Conservation (phyloP, 371 early-diverging fungal genomes). For the Fennellomyces sp. region DNA sequence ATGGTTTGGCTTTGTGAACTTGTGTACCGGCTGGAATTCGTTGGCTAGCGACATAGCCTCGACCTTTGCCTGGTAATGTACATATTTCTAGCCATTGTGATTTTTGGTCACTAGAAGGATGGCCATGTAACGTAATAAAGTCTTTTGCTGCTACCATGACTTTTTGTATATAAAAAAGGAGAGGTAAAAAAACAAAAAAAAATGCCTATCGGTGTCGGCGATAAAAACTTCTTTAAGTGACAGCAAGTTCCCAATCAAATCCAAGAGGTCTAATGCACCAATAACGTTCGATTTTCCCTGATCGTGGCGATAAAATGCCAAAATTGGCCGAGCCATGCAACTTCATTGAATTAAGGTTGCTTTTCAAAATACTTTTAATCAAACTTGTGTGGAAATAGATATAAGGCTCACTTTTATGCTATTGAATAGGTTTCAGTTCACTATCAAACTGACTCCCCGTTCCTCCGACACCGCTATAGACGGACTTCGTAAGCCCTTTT, state of each 20-base stretch:
- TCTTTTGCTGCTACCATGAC: background rate
- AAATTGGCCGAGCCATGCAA: background rate
- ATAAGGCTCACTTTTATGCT: too few species aligned
- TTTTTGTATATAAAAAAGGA: background rate
- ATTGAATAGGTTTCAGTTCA: too few species aligned
- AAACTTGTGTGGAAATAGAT: too few species aligned
- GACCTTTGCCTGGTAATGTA: slow-evolving; percentile 36
- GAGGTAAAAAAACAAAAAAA: background rate
- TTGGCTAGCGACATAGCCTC: slow-evolving; percentile 31
- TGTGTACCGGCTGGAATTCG: slow-evolving; percentile 27
- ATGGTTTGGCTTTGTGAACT: slow-evolving; percentile 29
- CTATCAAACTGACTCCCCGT: too few species aligned
- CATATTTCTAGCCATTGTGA: slow-evolving; percentile 2
- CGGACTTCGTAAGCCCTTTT: too few species aligned
- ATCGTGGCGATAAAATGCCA: background rate
- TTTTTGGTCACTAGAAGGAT: slow-evolving; percentile 3
- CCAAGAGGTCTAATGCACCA: slow-evolving; percentile 3
- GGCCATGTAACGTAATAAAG: slow-evolving; percentile 18
- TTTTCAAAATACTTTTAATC: too few species aligned
- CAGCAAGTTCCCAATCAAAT: background rate
- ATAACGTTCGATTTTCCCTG: background rate
- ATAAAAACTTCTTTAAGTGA: slow-evolving; percentile 1
- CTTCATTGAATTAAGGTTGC: too few species aligned
- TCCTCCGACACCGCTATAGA: too few species aligned
- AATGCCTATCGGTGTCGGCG: background rate